phyloP scores from a whole-genome alignment of 2,329 filamentous ascomycete species.

The Fusarium sp. region DNA sequence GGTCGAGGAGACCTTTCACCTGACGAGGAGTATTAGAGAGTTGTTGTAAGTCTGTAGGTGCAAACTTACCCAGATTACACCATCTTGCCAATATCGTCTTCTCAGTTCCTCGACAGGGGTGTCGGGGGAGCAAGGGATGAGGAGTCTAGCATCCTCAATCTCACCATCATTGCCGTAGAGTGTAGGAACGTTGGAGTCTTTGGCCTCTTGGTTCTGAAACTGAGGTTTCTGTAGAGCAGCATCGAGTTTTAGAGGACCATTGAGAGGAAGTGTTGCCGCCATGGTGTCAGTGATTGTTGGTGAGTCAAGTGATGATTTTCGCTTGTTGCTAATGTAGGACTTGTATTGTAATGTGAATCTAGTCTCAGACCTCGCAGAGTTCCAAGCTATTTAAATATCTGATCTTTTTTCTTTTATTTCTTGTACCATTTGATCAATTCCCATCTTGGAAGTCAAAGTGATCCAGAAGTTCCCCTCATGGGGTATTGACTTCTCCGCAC shows the following conservation, averaged over 20 bases:
- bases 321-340: neutral
- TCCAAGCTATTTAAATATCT: neutral
- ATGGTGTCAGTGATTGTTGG: neutral
- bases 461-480: neutral
- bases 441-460: neutral
- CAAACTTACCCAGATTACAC: neutral
- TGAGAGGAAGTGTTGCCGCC: neutral
- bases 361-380: neutral
- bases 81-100: neutral
- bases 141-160: neutral
- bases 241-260: neutral
- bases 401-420: accelerated
- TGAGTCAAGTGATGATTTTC: neutral
- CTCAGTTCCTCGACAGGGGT: neutral
- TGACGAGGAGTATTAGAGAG: neutral
- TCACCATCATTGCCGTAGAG: neutral
- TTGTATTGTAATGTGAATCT: no score
- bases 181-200: neutral
- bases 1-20: neutral
- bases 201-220: neutral
- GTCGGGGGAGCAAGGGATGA: neutral
- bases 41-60: neutral
- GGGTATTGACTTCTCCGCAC: neutral
- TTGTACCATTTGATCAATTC: neutral
- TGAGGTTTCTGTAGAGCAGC: neutral